Conservation (phyloP, 441 rosid genomes). For the Bruguiera hainesii region DNA sequence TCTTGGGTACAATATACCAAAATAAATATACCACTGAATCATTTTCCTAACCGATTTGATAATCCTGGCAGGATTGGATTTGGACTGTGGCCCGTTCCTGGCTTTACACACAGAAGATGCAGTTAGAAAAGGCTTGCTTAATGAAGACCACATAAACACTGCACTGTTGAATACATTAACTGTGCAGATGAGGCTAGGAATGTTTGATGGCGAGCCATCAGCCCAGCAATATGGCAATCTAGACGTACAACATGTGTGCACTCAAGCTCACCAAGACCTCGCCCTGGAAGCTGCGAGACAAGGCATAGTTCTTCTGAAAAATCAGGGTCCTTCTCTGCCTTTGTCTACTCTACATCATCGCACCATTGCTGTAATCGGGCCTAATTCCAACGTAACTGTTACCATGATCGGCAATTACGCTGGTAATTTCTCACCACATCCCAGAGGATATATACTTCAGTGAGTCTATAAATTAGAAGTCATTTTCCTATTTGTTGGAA, state of each 20-base stretch:
- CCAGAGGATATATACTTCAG: neutral
- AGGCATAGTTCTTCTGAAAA: conserved; percentile 87
- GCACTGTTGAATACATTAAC: conserved; percentile 57
- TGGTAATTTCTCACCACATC: conserved; percentile 27
- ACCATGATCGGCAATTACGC: conserved; percentile 97
- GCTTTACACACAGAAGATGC: conserved; percentile 65
- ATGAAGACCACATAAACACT: conserved; percentile 50
- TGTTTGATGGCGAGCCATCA: conserved; percentile 77
- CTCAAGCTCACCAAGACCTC: conserved; percentile 68
- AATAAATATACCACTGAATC: too few relatives aligned
- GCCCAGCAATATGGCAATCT: conserved; percentile 55
- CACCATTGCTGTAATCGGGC: conserved; percentile 71
- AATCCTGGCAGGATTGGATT: conserved; percentile 61
- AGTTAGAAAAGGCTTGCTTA: conserved; percentile 50
- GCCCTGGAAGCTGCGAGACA: conserved; percentile 93
- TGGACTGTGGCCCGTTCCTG: conserved; percentile 79
- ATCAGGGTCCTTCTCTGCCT: conserved; percentile 55
- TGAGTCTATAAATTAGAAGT: neutral
- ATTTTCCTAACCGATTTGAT: neutral
- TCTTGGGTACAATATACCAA: too few relatives aligned
- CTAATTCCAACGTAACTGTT: conserved; percentile 62
- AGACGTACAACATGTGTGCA: conserved; percentile 68
- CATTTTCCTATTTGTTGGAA: neutral
- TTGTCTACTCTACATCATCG: conserved; percentile 50
- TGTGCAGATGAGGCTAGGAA: conserved; percentile 89